A percentile compares a stretch with the other conserved stretches of the same genome.
Conservation (phyloP, 1,284 basidiomycete genomes). For the Rhodotorula sp. region DNA sequence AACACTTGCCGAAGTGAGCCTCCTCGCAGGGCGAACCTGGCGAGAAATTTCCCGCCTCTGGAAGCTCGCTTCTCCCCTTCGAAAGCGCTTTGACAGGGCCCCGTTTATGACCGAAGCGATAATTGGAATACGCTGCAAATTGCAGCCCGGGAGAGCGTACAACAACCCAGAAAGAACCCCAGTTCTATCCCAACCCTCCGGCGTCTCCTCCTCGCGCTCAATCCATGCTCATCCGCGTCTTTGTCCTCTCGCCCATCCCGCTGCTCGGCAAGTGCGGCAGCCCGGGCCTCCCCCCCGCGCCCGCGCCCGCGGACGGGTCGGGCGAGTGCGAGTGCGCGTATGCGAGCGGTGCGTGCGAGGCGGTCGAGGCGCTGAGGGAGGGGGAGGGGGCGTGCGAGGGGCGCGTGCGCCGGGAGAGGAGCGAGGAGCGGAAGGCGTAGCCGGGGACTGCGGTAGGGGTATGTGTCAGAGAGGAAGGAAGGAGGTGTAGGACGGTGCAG, state of each 20-base stretch:
- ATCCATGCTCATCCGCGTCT: slow-evolving; percentile 15
- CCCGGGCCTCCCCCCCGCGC: background rate
- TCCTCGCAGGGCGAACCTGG: too few relatives aligned
- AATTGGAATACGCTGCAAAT: too few relatives aligned
- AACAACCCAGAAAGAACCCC: too few relatives aligned
- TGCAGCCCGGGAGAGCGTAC: too few relatives aligned
- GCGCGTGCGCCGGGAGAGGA: background rate
- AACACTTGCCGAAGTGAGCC: too few relatives aligned
- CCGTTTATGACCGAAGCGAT: too few relatives aligned
- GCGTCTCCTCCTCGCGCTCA: background rate
- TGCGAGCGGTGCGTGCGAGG: background rate
- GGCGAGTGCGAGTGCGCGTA: background rate
- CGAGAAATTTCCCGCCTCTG: too few relatives aligned
- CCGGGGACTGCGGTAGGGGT: slow-evolving; percentile 21
- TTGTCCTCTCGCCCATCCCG: background rate
- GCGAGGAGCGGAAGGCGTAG: slow-evolving; percentile 17
- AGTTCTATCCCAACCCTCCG: too few relatives aligned
- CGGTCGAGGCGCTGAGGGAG: background rate
- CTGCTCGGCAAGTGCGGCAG: background rate
- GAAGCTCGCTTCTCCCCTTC: too few relatives aligned
- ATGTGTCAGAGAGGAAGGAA: too few relatives aligned
- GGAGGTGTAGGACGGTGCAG: too few relatives aligned
- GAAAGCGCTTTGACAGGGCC: too few relatives aligned
- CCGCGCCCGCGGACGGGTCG: background rate
- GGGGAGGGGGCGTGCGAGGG: background rate